Base-by-base conservation (phyloP, 2,329 filamentous ascomycete genomes). In the Curvularia eragrostidis region DNA sequence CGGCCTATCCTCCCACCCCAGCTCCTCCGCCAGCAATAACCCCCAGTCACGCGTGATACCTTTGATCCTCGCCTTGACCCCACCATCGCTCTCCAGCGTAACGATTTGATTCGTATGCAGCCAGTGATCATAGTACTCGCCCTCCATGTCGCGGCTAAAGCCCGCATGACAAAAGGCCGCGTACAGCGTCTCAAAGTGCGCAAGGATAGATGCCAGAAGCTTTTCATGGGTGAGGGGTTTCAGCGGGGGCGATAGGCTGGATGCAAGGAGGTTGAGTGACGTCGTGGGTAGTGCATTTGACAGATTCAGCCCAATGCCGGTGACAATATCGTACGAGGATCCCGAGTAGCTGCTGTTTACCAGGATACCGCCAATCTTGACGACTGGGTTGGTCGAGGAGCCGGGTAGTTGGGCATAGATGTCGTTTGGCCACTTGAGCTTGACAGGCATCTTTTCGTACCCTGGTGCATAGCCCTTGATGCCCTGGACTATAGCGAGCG, bases 371-470 rank as follows among this genome's bases (percentile, higher is more conserved):
- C 91, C 92, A 52, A 99, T 93, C 72, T 99, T 99, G 64, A 93
- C 88, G 66, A 95, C 95, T 23, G 69, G 68, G 21, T 74, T 72
- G 79, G 75, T 1, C 81, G 81, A 46, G 82, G 82, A 52, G 77
- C 80, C 5, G 85, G 90, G 72, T 0, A 74, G 60, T 18, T 69
- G 69, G 0, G 77, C 78, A 67, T 81, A 80, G 53, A 99, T 91
- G 72, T 99, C 95, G 70, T 99, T 99, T 10, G 95, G 95, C 95
- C 95, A 99, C 77, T 99, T 99, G 30, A 99, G 79, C 73, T 91
- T 93, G 39, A 99, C 84, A 0, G 91, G 91, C 4, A 98, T 76
- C 0, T 86, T 81, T 5, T 86, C 82, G 75, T 96, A 98, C 7
- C 89, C 91, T 2, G 78, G 77, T 48, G 89, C 92, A 71, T 98